Percentiles rank a stretch among this genome's conserved stretches.
phyloP scores from a whole-genome alignment of 1,284 basidiomycete genomes.

The Cutaneotrichosporon sp. region DNA sequence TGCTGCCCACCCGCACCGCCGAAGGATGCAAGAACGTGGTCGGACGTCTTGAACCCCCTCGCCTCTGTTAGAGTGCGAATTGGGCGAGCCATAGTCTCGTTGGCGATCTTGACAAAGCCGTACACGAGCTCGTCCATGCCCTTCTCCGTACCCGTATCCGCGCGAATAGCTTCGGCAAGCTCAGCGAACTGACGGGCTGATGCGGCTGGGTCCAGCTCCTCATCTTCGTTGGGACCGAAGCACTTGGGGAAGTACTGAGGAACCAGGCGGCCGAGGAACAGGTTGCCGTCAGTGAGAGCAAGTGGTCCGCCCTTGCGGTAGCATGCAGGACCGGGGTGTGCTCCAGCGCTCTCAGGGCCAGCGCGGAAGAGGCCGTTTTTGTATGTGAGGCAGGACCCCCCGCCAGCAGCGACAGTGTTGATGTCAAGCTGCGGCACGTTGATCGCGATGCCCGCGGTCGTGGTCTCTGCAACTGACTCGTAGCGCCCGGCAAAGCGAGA shows the following conservation, averaged over 20 bases:
- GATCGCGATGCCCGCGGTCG: constrained; percentile 82
- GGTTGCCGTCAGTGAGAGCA: constrained; percentile 80
- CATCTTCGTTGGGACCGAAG: constrained; percentile 78
- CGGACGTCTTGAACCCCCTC: constrained; percentile 73
- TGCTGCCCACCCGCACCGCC: constrained; percentile 90
- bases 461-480: constrained; percentile 84
- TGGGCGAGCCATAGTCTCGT: constrained; percentile 88
- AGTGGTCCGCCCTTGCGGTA: constrained; percentile 78
- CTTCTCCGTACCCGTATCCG: constrained; percentile 57
- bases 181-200: constrained; percentile 61
- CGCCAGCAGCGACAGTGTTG: constrained; percentile 78
- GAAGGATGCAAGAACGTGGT: constrained; percentile 81
- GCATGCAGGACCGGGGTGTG: constrained; percentile 77
- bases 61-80: constrained; percentile 90
- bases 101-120: constrained; percentile 81
- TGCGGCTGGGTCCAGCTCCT: constrained; percentile 69
- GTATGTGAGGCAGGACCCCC: constrained; percentile 75
- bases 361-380: constrained; percentile 75
- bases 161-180: constrained; percentile 64
- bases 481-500: constrained; percentile 79
- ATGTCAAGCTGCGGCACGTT: constrained; percentile 83
- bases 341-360: constrained; percentile 71
- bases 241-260: constrained; percentile 80
- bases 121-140: constrained; percentile 76
- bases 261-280: constrained; percentile 74